A percentile compares a stretch with the other conserved stretches of the same genome.
Evolutionary conservation across 306 rosid genomes (phyloP).

Genomic region (Dicorynia guianensis): DNA sequence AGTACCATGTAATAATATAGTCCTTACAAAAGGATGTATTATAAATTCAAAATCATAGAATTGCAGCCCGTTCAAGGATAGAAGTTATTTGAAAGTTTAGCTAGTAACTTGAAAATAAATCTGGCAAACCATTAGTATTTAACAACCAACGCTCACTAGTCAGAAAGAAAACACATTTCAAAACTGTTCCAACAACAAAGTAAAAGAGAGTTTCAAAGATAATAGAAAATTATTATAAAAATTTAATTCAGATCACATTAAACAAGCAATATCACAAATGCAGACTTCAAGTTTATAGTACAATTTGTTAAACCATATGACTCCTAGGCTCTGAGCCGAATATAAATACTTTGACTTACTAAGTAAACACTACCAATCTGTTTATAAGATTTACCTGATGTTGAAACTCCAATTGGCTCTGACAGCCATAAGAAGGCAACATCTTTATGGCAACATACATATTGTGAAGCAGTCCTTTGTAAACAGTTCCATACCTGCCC

Average conservation of each 20-base stretch:
- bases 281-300: background rate
- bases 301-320: background rate
- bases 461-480: slow-evolving; percentile 77
- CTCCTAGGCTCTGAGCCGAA: background rate
- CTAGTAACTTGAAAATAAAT: background rate
- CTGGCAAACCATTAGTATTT: background rate
- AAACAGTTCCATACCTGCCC: slow-evolving; percentile 88
- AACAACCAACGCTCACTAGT: background rate
- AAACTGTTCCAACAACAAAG: slow-evolving; percentile 6
- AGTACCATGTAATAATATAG: no score
- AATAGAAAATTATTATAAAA: background rate
- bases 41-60: background rate
- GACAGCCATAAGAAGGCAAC: slow-evolving; percentile 90
- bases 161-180: background rate
- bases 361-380: background rate
- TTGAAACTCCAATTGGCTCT: slow-evolving; percentile 66
- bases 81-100: no score
- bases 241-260: background rate
- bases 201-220: slow-evolving; percentile 4
- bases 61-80: background rate
- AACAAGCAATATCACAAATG: background rate
- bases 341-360: slow-evolving; percentile 15
- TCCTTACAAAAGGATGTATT: background rate
- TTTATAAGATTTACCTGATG: slow-evolving; percentile 65
- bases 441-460: slow-evolving; percentile 89